Evolutionary conservation across 2,329 filamentous ascomycete species (phyloP).

Genomic region (Podosphaera xanthii): DNA sequence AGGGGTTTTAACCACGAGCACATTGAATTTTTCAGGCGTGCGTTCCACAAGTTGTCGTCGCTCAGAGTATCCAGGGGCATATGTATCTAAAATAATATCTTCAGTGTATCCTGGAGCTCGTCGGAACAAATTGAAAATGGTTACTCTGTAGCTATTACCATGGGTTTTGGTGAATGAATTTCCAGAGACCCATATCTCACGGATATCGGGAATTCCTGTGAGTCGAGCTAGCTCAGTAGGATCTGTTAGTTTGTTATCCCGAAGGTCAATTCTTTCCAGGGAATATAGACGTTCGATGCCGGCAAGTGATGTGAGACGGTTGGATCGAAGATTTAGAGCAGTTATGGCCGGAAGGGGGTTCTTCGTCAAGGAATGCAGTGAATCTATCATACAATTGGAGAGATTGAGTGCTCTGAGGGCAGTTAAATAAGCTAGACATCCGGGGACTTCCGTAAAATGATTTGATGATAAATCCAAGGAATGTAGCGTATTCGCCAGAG

Average conservation of each 20-base stretch:
- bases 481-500: constrained; percentile 68
- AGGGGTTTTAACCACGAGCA: constrained; percentile 54
- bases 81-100: constrained; percentile 73
- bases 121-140: constrained; percentile 91
- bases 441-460: constrained; percentile 81
- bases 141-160: constrained; percentile 51
- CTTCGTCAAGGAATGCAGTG: constrained; percentile 63
- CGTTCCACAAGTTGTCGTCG: constrained; percentile 66
- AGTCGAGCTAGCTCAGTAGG: constrained; percentile 75
- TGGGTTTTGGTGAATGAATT: constrained; percentile 86
- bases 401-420: constrained; percentile 81
- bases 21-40: constrained; percentile 48
- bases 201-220: constrained; percentile 74
- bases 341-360: constrained; percentile 84
- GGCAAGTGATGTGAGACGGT: constrained; percentile 66
- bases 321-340: constrained; percentile 73
- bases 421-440: constrained; percentile 66
- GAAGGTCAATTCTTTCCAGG: constrained; percentile 69
- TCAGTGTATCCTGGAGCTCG: constrained; percentile 73
- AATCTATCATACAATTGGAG: constrained; percentile 94
- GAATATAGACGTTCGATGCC: constrained; percentile 78
- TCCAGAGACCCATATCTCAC: constrained; percentile 76
- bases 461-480: constrained; percentile 87
- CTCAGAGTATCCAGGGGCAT: constrained; percentile 65
- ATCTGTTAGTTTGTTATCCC: constrained; percentile 80